These are phyloP conservation scores for Neurospora sp. DNA, from an alignment of 495 filamentous ascomycete species.

Conservation along the genomic window DNA sequence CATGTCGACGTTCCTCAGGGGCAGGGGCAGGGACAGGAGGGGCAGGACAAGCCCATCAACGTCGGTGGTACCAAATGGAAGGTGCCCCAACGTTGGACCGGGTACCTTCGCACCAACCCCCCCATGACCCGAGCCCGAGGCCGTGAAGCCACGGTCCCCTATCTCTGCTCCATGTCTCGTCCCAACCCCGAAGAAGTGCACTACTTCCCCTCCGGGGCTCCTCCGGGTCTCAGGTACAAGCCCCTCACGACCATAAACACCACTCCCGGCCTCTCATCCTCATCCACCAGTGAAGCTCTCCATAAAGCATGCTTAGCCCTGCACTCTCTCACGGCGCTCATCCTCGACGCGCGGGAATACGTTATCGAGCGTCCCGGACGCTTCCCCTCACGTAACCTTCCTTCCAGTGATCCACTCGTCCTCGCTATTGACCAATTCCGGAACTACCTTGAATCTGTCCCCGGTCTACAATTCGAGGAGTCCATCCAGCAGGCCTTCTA, in stretches of 20 bases:
- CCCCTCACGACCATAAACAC: background rate
- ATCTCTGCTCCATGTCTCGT: background rate
- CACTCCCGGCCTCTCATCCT: background rate
- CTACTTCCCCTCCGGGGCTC: background rate
- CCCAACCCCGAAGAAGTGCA: background rate
- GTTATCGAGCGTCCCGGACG: background rate
- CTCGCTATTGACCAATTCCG: background rate
- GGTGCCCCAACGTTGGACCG: background rate
- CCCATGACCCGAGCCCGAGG: background rate
- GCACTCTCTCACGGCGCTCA: background rate
- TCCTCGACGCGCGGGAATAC: background rate
- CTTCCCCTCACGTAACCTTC: background rate
- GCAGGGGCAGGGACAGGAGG: background rate
- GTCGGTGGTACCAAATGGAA: background rate
- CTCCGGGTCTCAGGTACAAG: background rate
- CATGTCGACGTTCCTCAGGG: background rate
- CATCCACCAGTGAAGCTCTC: background rate
- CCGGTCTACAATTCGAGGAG: background rate
- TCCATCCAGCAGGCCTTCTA: background rate
- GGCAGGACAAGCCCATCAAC: background rate
- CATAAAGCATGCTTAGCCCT: background rate
- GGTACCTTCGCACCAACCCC: background rate
- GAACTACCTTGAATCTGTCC: background rate
- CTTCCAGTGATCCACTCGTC: background rate
- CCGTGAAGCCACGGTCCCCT: background rate